Evolutionary conservation across 2,329 filamentous ascomycete genomes (phyloP).

Genomic region (Aspergillus chevalieri): DNA sequence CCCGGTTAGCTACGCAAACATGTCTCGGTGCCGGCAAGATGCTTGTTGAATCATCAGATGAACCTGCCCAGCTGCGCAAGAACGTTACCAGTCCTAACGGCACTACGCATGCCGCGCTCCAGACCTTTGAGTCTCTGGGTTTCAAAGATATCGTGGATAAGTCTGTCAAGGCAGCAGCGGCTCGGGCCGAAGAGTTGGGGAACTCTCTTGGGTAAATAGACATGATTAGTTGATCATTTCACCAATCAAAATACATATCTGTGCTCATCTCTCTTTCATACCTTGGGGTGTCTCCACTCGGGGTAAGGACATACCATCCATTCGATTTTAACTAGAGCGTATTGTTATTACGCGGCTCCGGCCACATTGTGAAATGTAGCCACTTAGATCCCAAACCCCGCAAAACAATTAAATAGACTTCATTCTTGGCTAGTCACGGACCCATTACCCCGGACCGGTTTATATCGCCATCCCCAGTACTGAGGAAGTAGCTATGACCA

Average conservation of each 20-base stretch:
- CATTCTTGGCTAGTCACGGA: too few species aligned
- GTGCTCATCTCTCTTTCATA: too few species aligned
- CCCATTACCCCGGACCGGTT: too few species aligned
- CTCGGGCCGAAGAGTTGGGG: constrained; percentile 26
- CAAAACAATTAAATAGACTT: too few species aligned
- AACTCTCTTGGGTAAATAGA: neutral
- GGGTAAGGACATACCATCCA: too few species aligned
- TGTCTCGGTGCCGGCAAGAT: constrained; percentile 32
- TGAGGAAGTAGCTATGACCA: too few species aligned
- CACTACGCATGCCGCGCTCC: constrained; percentile 27
- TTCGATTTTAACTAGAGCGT: too few species aligned
- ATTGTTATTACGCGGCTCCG: too few species aligned
- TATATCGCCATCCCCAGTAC: too few species aligned
- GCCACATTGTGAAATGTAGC: too few species aligned
- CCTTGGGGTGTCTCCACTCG: too few species aligned
- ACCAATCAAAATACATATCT: neutral
- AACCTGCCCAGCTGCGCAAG: constrained; percentile 27
- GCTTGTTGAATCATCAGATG: constrained; percentile 25
- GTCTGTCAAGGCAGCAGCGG: constrained; percentile 27
- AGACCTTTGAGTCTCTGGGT: constrained; percentile 23
- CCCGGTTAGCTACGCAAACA: constrained; percentile 27
- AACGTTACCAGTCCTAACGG: constrained; percentile 33
- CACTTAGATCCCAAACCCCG: too few species aligned
- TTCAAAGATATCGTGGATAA: constrained; percentile 27
- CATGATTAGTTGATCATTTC: neutral